Base-by-base conservation (phyloP, 495 filamentous ascomycete genomes). In the Annulohypoxylon nitens region DNA sequence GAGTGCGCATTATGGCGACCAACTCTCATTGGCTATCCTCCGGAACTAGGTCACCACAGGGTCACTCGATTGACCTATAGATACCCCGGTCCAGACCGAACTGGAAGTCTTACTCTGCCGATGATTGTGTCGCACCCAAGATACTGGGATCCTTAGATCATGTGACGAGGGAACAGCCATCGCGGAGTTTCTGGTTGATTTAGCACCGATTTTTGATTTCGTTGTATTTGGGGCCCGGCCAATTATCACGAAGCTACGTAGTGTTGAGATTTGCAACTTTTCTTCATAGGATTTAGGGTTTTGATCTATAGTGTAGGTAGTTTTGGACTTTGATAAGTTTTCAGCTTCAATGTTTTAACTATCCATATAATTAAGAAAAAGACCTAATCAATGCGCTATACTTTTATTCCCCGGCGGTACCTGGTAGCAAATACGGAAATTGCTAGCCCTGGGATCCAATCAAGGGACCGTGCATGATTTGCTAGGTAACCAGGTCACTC, bases 141-240 rank as follows among this genome's bases (percentile, higher is more conserved):
- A 66, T 68, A 68, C 69, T 74, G 66, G 69, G 70, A 23, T 71
- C 75, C 70, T 70, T 51, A 62, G 51, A 78, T 78, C 77, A 78
- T 77, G 75, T 79, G 77, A 79, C 73, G 43, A 59, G 39, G 33
- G 36, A 55, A 25, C 61, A 62, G 64, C 64, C 64, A 67, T 65
- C 64, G 61, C 69, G 65, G 69, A 75, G 54, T 36, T 65, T 65
- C 43, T 48, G 16, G n/a, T 53, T 12, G n/a, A 34, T 43, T 45
- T 45, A 60, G 43, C 69, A 64, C 64, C 73, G 50, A 58, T 50
- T 58, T 50, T 58, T 62, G 16, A 43, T 37, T 58, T 57, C 37
- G 25, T 60, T 61, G 61, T 20, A 26, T 57, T 64, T 74, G 70
- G 70, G 61, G 71, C 65, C 63, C 51, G 26, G 11, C 61, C 65